Conservation (phyloP, 352 stramenopile species). For the Phytopythium sindhum region DNA sequence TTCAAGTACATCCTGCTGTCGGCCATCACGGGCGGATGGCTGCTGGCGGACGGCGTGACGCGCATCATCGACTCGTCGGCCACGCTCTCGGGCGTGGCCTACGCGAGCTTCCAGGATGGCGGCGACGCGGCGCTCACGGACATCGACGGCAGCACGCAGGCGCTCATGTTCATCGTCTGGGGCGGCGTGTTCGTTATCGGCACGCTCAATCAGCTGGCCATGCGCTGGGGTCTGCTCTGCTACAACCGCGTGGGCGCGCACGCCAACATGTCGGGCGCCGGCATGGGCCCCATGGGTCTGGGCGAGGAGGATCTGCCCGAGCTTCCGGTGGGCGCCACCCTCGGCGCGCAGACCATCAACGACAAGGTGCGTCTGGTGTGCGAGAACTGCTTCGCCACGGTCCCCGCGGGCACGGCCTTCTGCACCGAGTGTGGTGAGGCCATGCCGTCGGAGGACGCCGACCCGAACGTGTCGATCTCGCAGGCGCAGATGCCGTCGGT, state of each 20-base stretch:
- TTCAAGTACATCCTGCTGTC: constrained; percentile 89
- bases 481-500: constrained; percentile 86
- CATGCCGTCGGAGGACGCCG: constrained; percentile 69
- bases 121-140: constrained; percentile 41
- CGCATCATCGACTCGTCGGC: constrained; percentile 56
- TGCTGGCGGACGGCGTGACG: constrained; percentile 69
- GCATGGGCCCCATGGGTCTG: constrained; percentile 39
- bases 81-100: constrained; percentile 63
- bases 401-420: constrained; percentile 78
- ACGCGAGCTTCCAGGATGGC: constrained; percentile 60
- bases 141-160: constrained; percentile 51
- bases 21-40: constrained; percentile 65
- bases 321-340: constrained; percentile 64
- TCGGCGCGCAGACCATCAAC: constrained; percentile 41
- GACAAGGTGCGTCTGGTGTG: constrained; percentile 83
- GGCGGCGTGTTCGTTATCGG: constrained; percentile 55
- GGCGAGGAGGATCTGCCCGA: constrained; percentile 69
- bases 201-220: constrained; percentile 72
- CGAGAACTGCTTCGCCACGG: constrained; percentile 88
- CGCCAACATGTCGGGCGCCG: constrained; percentile 24
- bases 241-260: constrained; percentile 86
- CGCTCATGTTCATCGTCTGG: constrained; percentile 84
- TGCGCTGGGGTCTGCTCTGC: constrained; percentile 87
- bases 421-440: constrained; percentile 88
- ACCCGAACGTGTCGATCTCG: constrained; percentile 83